Evolutionary conservation across 352 stramenopile genomes (phyloP), one percentile per base, ranked within the genome.

Genomic region (Thalassiosira hispida): DNA sequence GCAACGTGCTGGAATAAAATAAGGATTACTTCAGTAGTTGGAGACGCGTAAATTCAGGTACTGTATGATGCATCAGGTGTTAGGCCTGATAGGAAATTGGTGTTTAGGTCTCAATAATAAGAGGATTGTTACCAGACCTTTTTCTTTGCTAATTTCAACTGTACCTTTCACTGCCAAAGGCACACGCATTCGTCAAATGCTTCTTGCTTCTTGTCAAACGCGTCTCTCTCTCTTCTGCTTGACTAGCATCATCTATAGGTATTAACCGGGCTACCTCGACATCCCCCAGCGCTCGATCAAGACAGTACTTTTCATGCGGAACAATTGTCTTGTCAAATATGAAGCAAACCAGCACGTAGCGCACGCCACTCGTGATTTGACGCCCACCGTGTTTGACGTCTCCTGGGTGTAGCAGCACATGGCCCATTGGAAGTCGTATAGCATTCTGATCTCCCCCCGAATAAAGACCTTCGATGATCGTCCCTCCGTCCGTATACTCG

Each of bases 241-340:
- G 29, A 11, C n/a, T 18, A 27, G 18, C 44, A 49, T 77, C 65
- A 55, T 68, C 60, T n/a, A 49, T n/a, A n/a, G 66, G 33, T 57
- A 82, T 73, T 22, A n/a, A 38, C 22, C 67, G 66, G 12, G 59
- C 57, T 18, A 18, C 47, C 22, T 82, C 73, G 22, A 82, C 27
- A 77, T 82, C 66, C n/a, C 31, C 23, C 49, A 70, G 25, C 66
- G 77, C 69, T 40, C 73, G 25, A 64, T 82, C 73, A 16, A 73
- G 73, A 31, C 77, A 84, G 60, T 82, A 83, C 49, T 79, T 77
- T 38, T 82, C 63, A 56, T 85, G 78, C 40, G 73, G 73, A 47
- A 82, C 29, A 29, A 81, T 67, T 20, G 18, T 73, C 7, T 35
- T 65, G 55, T 77, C 78, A 35, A 85, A 62, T 44, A 85, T 73